Percentiles rank a stretch among this genome's conserved stretches.
Evolutionary conservation across 192 early-diverging fungal species (phyloP).

Genomic region (Backusella parvicylindrica): DNA sequence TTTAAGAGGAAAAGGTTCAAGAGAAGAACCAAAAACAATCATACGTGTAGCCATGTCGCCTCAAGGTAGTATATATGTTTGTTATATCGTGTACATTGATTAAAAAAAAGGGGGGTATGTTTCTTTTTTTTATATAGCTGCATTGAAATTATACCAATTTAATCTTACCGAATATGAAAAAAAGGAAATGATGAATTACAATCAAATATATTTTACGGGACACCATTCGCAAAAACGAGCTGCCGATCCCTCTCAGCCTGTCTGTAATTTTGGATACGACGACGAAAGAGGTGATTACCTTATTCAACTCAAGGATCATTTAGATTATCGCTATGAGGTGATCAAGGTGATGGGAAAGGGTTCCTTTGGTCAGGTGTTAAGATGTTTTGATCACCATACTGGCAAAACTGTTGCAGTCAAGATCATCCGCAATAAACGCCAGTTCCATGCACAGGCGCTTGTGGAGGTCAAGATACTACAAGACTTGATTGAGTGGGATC

Average conservation of each 20-base stretch:
- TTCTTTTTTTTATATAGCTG: not conserved
- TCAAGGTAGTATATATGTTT: not conserved
- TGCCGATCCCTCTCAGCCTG: not conserved
- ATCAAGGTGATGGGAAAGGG: constrained; percentile 85
- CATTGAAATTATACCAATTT: constrained; percentile 11
- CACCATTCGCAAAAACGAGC: not conserved
- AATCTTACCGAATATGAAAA: constrained; percentile 30
- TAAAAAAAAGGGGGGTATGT: not conserved
- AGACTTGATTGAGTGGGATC: constrained; percentile 73
- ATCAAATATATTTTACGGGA: constrained; percentile 8
- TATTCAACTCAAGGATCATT: constrained; percentile 81
- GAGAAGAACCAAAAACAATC: not conserved
- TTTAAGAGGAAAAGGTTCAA: not conserved
- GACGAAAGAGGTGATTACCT: constrained; percentile 92
- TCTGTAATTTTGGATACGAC: constrained; percentile 42
- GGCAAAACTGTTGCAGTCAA: constrained; percentile 84
- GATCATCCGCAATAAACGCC: constrained; percentile 91
- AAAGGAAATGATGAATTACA: constrained; percentile 12
- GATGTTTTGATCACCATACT: constrained; percentile 87
- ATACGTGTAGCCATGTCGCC: constrained; percentile 11
- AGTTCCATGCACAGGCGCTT: constrained; percentile 89
- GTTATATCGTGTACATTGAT: not conserved
- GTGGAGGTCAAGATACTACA: constrained; percentile 91
- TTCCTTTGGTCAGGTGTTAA: constrained; percentile 91
- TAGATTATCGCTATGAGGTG: constrained; percentile 87